These are phyloP conservation scores for Emiliania huxleyi DNA, from an alignment of 78 protist species.

Conservation along the genomic window DNA sequence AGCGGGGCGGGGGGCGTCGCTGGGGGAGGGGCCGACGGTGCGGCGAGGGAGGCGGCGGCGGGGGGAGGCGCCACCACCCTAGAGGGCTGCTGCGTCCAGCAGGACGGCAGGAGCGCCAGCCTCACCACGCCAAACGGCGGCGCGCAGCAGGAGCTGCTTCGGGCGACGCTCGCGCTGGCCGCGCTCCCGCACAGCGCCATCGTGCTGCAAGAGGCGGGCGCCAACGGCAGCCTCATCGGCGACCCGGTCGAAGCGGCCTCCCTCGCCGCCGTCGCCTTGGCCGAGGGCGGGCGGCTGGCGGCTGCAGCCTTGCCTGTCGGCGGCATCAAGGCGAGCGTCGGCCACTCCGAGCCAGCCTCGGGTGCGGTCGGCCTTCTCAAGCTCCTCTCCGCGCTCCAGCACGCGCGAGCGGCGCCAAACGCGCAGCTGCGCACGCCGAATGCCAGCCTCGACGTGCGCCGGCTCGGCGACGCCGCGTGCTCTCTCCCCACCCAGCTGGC, in stretches of 20 bases:
- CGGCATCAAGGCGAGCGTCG: conserved; percentile 65
- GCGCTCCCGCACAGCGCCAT: conserved; percentile 18
- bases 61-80: not conserved
- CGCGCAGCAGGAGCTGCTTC: conserved; percentile 47
- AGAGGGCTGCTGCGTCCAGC: not conserved
- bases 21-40: not conserved
- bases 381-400: not conserved
- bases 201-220: conserved; percentile 3
- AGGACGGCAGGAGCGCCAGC: conserved; percentile 13
- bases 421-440: not conserved
- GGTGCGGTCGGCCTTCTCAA: not conserved
- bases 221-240: conserved; percentile 66
- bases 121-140: conserved; percentile 63
- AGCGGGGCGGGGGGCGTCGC: conserved; percentile 37
- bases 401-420: not conserved
- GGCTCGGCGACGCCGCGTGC: not conserved
- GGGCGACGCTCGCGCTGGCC: not conserved
- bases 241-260: conserved; percentile 48
- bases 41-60: not conserved
- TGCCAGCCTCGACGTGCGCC: not conserved
- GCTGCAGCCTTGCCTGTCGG: conserved; percentile 39
- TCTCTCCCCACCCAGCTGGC: not conserved
- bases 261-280: not conserved
- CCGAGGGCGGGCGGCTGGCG: not conserved
- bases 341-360: conserved; percentile 69